Evolutionary conservation across 148 eudicot species (phyloP), one percentile per base, ranked within the genome.

Genomic region (Nepenthes mirabilis): DNA sequence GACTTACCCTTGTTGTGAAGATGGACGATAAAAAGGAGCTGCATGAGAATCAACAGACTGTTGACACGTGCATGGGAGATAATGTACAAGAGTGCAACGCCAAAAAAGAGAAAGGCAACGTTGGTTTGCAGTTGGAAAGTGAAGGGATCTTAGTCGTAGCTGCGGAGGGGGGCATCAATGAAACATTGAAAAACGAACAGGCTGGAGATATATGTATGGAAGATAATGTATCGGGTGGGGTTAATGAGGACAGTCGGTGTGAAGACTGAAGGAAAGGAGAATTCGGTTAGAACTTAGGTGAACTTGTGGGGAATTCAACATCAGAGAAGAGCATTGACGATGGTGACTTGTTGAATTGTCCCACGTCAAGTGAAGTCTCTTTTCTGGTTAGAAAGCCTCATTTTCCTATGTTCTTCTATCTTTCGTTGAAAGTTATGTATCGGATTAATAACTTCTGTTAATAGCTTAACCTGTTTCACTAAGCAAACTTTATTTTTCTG

Each of bases 311-410:
- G 58, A 57, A 52, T 37, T 55, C 63, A 33, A 40, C 13, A 62
- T 64, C 52, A 70, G 68, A 53, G 78, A 77, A 52, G 70, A 75
- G 67, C 71, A 62, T 77, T 73, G 74, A 60, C 74, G 66, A 59
- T 49, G 75, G 74, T 67, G 83, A 72, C 83, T 64, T 47, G 47
- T 10, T 59, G 45, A 63, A 33, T 57, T 65, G 77, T 75, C 78
- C 75, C 74, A 43, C 53, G 78, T 70, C 67, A 37, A 75, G 68
- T 75, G 72, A 69, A 77, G 75, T 71, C 48, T 69, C 70, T 75
- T 73, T 65, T 56, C 74, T 68, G 79, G 70, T 52, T 52, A 56
- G 68, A 57, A 40, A 2, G 3, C 52, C 6, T 49, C 3, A 5
- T 6, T 49, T 49, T 12, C 14, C 11, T n/a, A n/a, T 49, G 6